Percentiles rank a stretch among this genome's conserved stretches.
phyloP scores from a whole-genome alignment of 176 grass and related monocot species.

The Juncus inflexus region DNA sequence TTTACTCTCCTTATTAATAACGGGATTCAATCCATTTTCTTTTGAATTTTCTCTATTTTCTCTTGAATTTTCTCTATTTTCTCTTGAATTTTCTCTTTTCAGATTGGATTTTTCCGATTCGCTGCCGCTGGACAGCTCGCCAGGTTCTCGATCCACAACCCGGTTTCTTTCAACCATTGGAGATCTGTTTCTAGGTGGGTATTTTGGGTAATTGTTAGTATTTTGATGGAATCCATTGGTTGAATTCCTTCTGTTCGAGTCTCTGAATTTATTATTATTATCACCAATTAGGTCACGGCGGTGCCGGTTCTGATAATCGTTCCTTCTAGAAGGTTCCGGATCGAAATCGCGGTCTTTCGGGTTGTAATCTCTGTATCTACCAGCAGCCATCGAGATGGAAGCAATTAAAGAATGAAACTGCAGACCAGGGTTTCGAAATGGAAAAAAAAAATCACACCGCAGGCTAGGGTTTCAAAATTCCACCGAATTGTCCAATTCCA shows the following conservation, averaged over 20 bases:
- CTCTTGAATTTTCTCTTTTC: neutral
- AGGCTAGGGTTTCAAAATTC: no score
- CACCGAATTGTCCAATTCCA: no score
- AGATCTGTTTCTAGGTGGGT: constrained; percentile 13
- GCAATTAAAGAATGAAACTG: neutral
- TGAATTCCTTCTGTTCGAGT: constrained; percentile 21
- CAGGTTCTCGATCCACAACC: constrained; percentile 18
- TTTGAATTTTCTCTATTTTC: neutral
- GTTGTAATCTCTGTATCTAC: constrained; percentile 1
- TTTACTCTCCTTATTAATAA: neutral
- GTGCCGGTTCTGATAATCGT: constrained; percentile 9
- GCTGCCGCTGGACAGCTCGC: constrained; percentile 21
- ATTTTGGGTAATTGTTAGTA: constrained; percentile 12
- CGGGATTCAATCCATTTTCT: neutral
- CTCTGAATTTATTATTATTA: constrained; percentile 12
- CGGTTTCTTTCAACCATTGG: constrained; percentile 1
- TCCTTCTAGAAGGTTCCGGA: constrained; percentile 14
- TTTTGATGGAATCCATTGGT: constrained; percentile 2
- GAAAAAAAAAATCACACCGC: neutral
- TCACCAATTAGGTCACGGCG: constrained; percentile 13
- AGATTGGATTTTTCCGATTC: constrained; percentile 14
- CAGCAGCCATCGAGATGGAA: neutral
- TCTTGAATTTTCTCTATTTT: neutral
- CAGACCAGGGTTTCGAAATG: neutral
- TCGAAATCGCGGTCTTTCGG: constrained; percentile 6